Conservation (phyloP, 345 rosid species). For the Linum lewisii region DNA sequence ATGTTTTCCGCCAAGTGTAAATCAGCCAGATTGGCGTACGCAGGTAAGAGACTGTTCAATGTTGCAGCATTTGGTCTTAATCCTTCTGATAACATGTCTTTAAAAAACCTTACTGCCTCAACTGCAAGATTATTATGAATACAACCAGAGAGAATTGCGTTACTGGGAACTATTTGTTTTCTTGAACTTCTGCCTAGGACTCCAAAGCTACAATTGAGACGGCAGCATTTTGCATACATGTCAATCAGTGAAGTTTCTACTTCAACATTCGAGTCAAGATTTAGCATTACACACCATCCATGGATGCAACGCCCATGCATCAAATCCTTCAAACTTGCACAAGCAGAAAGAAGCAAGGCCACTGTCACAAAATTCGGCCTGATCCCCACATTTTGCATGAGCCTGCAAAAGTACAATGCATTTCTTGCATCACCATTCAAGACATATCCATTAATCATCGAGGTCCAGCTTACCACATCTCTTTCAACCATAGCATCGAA, state of each 20-base stretch:
- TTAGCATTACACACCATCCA: slow-evolving; percentile 61
- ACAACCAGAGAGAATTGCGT: slow-evolving; percentile 52
- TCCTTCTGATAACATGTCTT: not conserved
- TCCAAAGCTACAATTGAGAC: slow-evolving; percentile 37
- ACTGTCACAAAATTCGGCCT: slow-evolving; percentile 52
- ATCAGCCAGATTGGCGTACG: not conserved
- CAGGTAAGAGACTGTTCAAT: not conserved
- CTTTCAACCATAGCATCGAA: slow-evolving; percentile 41
- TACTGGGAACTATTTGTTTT: slow-evolving; percentile 56
- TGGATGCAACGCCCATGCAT: slow-evolving; percentile 57
- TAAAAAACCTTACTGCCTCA: not conserved
- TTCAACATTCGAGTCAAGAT: slow-evolving; percentile 31
- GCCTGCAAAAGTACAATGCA: slow-evolving; percentile 35
- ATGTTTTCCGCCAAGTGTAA: not conserved
- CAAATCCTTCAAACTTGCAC: slow-evolving; percentile 35
- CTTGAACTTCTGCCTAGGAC: slow-evolving; percentile 42
- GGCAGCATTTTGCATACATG: slow-evolving; percentile 75
- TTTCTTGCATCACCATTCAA: slow-evolving; percentile 32
- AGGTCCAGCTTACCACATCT: slow-evolving; percentile 65
- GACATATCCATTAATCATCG: slow-evolving; percentile 49
- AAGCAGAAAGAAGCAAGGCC: slow-evolving; percentile 61
- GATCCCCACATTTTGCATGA: slow-evolving; percentile 43
- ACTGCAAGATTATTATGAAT: not conserved
- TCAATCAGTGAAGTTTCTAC: slow-evolving; percentile 73
- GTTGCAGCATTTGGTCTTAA: not conserved